Evolutionary conservation across 768 basidiomycete species (phyloP).

Genomic region (Zangia roseola): DNA sequence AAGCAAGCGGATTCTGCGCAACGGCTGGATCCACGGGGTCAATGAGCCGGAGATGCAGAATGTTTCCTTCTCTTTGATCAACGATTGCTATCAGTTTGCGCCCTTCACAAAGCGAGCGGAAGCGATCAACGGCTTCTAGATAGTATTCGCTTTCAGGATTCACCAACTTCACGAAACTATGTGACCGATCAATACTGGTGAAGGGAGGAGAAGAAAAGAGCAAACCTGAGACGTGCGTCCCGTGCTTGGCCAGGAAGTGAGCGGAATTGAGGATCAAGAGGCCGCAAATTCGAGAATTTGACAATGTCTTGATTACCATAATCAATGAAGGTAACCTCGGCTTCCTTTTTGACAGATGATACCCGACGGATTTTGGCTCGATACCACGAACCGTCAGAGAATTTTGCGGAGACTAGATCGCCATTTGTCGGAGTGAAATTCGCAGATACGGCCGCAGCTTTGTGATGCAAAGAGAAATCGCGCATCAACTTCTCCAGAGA

Average conservation of each 20-base stretch:
- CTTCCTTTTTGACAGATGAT: constrained; percentile 90
- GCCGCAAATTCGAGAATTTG: constrained; percentile 79
- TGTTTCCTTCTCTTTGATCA: constrained; percentile 76
- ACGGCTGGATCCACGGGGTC: constrained; percentile 77
- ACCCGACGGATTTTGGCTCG: constrained; percentile 85
- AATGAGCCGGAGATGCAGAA: constrained; percentile 88
- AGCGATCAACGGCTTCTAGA: constrained; percentile 79
- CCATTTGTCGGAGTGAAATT: constrained; percentile 80
- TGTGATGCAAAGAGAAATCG: constrained; percentile 88
- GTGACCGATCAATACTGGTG: constrained; percentile 2
- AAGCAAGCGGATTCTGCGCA: constrained; percentile 66
- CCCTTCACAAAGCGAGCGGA: constrained; percentile 85
- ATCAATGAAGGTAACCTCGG: constrained; percentile 92
- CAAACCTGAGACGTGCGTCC: constrained; percentile 84
- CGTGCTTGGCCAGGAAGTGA: constrained; percentile 90
- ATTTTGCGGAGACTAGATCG: constrained; percentile 92
- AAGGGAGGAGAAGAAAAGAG: not conserved
- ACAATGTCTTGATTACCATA: constrained; percentile 94
- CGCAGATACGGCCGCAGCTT: constrained; percentile 57
- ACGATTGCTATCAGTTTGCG: constrained; percentile 95
- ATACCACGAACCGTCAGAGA: constrained; percentile 94
- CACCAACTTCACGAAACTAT: constrained; percentile 84
- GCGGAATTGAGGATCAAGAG: constrained; percentile 88
- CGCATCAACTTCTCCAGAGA: constrained; percentile 91
- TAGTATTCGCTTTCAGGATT: constrained; percentile 85